phyloP scores from a whole-genome alignment of 306 rosid species.

The Fragaria vesca region DNA sequence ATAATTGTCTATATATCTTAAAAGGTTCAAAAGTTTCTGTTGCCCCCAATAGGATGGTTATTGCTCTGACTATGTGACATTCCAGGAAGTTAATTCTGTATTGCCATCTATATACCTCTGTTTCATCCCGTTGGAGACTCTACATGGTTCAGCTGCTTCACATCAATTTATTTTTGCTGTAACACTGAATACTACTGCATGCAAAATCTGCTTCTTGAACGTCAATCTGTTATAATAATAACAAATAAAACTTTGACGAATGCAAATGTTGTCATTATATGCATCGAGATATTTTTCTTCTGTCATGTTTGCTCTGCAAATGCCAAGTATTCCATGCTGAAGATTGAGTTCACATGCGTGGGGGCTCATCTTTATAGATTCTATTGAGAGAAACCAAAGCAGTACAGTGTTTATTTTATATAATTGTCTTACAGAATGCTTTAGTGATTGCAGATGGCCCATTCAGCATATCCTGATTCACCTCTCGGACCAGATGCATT shows the following conservation, averaged over 20 bases:
- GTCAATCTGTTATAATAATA: neutral
- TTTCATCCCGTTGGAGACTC: neutral
- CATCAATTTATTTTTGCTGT: neutral
- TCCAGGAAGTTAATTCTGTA: neutral
- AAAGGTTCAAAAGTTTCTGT: neutral
- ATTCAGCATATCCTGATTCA: slow-evolving; percentile 77
- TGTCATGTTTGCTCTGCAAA: neutral
- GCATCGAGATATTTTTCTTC: neutral
- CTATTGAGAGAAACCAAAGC: neutral
- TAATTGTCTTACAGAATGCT: slow-evolving; percentile 17
- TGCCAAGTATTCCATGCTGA: neutral
- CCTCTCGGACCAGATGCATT: slow-evolving; percentile 96
- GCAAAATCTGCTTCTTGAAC: neutral
- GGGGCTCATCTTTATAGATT: neutral
- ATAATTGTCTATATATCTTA: neutral
- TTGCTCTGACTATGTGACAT: neutral
- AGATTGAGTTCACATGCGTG: neutral
- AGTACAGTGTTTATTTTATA: neutral
- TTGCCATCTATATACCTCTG: neutral
- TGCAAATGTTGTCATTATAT: neutral
- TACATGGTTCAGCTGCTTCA: neutral
- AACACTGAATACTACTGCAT: neutral
- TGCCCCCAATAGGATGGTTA: neutral
- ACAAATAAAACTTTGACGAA: neutral
- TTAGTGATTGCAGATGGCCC: slow-evolving; percentile 60